Base-by-base conservation (phyloP, 441 rosid species). In the Syzygium malaccense region DNA sequence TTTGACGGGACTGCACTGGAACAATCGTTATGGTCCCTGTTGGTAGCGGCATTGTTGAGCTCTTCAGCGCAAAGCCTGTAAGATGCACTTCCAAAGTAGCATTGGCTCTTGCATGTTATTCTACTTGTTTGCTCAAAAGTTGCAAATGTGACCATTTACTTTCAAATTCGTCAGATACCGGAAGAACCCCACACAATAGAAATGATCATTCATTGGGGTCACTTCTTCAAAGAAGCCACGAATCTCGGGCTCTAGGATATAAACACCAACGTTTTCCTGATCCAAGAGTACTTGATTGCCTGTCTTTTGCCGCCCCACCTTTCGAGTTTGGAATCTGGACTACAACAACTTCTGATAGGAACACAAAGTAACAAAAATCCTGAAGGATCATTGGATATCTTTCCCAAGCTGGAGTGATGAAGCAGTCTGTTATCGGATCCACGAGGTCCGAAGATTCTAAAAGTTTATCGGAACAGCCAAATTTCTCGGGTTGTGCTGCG, bases 21-120 rank as follows among this genome's bases (percentile, higher is more conserved):
- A 96, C 99, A 14, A 91, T 89, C 56, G 96, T 95, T 92, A 88
- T 97, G 86, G 93, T 97, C 86, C 98, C 97, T n/a, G 94, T 95
- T 68, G 58, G 86, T 60, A 95, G 96, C 83, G 98, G 99, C 89
- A 93, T 96, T 19, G 86, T 97, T 89, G 99, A 97, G 96, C 95
- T 97, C 62, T 94, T 93, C 89, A 91, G 94, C 86, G 89, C 93
- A 48, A 91, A 85, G 89, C 90, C 91, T 91, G 99, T 95, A 93
- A 95, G 93, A 60, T 28, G 66, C 66, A 28, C 32, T 60, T 60
- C 66, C 32, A 28, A 60, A 87, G 87, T 58, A 89, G 87, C 53
- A 62, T 87, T 64, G 51, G 33, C 14, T 23, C 86, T 64, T 88
- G 86, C 4, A 54, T 86, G 17, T 14, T 55, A 32, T 84, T 14